Conservation (phyloP, 1,139 yeast genomes). For the Lodderomyces margitis region DNA sequence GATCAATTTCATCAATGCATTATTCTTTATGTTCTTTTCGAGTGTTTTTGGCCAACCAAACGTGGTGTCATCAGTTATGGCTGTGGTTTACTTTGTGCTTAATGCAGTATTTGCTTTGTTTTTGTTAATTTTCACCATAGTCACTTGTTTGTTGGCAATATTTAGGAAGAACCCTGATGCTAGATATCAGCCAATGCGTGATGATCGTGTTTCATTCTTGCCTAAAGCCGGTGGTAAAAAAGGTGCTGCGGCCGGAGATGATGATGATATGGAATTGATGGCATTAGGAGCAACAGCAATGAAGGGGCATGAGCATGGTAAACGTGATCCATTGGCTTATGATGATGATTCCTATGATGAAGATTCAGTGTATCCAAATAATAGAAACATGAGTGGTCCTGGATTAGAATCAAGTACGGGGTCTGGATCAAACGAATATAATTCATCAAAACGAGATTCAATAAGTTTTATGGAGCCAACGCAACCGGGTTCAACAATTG, state of each 20-base stretch:
- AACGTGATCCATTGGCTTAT: slow-evolving; percentile 26
- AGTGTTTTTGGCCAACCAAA: slow-evolving; percentile 80
- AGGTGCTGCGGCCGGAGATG: slow-evolving; percentile 24
- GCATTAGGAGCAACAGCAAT: slow-evolving; percentile 89
- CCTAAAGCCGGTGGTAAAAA: slow-evolving; percentile 59
- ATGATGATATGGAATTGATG: slow-evolving; percentile 72
- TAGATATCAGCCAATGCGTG: slow-evolving; percentile 94
- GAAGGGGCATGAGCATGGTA: slow-evolving; percentile 65
- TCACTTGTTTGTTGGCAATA: slow-evolving; percentile 82
- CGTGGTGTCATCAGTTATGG: slow-evolving; percentile 87
- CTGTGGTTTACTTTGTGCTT: slow-evolving; percentile 83
- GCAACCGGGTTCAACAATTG: slow-evolving; percentile 39
- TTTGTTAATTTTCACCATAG: slow-evolving; percentile 77
- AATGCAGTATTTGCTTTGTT: slow-evolving; percentile 88
- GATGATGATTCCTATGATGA: slow-evolving; percentile 37
- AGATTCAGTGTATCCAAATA: slow-evolving; percentile 10
- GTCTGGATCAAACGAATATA: slow-evolving; percentile 13
- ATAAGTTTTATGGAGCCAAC: slow-evolving; percentile 39
- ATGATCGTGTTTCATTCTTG: slow-evolving; percentile 89
- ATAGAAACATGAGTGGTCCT: slow-evolving; percentile 8
- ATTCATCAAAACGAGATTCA: slow-evolving; percentile 31
- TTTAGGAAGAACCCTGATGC: slow-evolving; percentile 91
- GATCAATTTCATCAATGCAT: slow-evolving; percentile 75
- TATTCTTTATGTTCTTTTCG: slow-evolving; percentile 87
- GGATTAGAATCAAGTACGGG: slow-evolving; percentile 5